Conservation (phyloP, 2,329 filamentous ascomycete species). For the Amauroascus verrucosus region DNA sequence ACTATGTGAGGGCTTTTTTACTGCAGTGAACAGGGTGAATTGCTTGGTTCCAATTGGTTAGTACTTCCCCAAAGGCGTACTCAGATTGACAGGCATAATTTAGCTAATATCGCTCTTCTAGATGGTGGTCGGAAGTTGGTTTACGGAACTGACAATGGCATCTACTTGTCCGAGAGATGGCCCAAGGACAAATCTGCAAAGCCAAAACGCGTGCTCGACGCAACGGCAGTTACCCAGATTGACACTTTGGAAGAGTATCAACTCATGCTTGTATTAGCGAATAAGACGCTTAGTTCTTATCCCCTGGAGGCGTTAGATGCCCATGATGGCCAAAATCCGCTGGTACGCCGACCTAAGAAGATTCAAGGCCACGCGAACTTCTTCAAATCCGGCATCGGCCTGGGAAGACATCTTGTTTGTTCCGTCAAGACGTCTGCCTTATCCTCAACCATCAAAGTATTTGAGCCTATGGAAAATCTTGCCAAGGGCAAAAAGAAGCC, state of each 20-base stretch:
- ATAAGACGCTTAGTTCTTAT: conserved; percentile 87
- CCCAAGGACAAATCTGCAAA: conserved; percentile 63
- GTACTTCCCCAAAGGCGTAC: conserved; percentile 24
- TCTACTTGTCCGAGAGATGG: conserved; percentile 85
- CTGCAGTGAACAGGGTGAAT: conserved; percentile 77
- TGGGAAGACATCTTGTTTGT: conserved; percentile 88
- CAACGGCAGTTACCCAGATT: conserved; percentile 80
- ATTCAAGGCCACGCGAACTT: conserved; percentile 97
- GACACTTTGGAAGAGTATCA: conserved; percentile 94
- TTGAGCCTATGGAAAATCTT: conserved; percentile 91
- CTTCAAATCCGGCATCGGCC: conserved; percentile 93
- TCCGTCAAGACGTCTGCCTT: conserved; percentile 90
- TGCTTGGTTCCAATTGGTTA: conserved; percentile 84
- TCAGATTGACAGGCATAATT: conserved; percentile 11
- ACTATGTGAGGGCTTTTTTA: conserved; percentile 81
- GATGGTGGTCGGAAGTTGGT: conserved; percentile 92
- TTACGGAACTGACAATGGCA: conserved; percentile 86
- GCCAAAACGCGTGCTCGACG: conserved; percentile 76
- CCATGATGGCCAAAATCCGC: conserved; percentile 60
- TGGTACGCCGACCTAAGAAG: conserved; percentile 82
- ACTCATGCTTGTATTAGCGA: conserved; percentile 78
- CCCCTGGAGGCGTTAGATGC: conserved; percentile 76
- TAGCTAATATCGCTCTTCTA: conserved; percentile 27
- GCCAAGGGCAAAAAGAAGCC: conserved; percentile 92
- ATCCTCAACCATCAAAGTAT: conserved; percentile 97